Percentiles rank a stretch among this genome's conserved stretches.
Conservation (phyloP, 306 rosid species). For the Acacia crassicarpa region DNA sequence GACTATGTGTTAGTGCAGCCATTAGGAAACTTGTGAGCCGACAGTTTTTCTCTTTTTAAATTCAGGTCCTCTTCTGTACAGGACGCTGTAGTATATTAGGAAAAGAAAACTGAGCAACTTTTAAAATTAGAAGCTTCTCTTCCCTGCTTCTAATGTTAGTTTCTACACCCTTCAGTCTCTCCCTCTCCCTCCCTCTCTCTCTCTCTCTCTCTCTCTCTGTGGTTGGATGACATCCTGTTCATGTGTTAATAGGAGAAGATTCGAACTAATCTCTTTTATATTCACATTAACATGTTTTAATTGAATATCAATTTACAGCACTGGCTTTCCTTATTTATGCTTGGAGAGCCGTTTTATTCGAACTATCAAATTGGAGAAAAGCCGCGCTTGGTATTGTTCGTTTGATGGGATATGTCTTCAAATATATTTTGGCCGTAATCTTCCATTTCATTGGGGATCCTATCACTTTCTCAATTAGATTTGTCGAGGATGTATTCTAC, state of each 20-base stretch:
- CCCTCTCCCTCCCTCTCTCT: no score
- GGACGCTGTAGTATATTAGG: not conserved
- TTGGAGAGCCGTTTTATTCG: conserved; percentile 94
- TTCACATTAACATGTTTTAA: conserved; percentile 1
- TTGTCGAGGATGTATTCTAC: conserved; percentile 61
- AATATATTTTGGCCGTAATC: conserved; percentile 56
- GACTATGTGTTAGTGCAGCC: not conserved
- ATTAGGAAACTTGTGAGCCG: not conserved
- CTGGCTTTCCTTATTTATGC: conserved; percentile 73
- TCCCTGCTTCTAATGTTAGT: not conserved
- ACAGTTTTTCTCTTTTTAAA: not conserved
- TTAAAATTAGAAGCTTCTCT: not conserved
- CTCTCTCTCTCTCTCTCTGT: not conserved
- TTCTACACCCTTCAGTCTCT: no score
- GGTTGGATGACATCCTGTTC: not conserved
- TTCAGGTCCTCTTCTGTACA: not conserved
- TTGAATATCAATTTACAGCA: conserved; percentile 17
- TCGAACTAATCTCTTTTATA: not conserved
- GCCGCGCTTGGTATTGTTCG: conserved; percentile 44
- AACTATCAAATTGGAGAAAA: conserved; percentile 76
- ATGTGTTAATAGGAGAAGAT: not conserved
- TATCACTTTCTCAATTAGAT: conserved; percentile 57
- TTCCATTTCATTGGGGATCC: conserved; percentile 80
- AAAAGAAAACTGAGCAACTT: not conserved
- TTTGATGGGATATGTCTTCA: conserved; percentile 58